Percentiles rank a stretch among this genome's conserved stretches.
Conservation (phyloP, 176 grass and related monocot species). For the Hyparrhenia diplandra region DNA sequence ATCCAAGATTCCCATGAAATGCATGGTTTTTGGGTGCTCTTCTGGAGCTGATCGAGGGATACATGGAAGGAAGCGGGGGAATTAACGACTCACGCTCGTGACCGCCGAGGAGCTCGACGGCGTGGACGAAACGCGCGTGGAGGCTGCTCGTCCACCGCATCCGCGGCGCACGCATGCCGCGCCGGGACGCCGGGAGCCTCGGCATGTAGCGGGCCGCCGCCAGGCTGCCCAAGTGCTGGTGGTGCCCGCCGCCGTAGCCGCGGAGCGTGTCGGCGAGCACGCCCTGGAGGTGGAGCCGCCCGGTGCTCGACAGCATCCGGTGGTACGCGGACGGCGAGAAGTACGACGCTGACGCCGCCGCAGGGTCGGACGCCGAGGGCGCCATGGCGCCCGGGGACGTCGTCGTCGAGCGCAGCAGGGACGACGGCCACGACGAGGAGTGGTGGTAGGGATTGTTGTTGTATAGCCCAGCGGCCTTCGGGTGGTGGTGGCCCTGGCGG, state of each 20-base stretch:
- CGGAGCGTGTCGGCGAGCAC: slow-evolving; percentile 34
- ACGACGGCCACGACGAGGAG: slow-evolving; percentile 22
- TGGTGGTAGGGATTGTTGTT: slow-evolving; percentile 27
- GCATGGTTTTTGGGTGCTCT: background rate
- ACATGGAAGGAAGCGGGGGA: too few relatives aligned
- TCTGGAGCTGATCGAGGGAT: too few relatives aligned
- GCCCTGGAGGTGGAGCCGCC: slow-evolving; percentile 48
- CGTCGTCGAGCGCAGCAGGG: slow-evolving; percentile 14
- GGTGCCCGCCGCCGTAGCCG: slow-evolving; percentile 7
- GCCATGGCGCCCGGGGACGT: background rate
- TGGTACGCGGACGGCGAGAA: slow-evolving; percentile 39
- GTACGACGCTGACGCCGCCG: slow-evolving; percentile 23
- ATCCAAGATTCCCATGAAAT: background rate
- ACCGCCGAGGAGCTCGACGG: slow-evolving; percentile 88
- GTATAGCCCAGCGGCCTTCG: slow-evolving; percentile 17
- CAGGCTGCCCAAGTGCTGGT: background rate
- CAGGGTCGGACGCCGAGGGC: background rate
- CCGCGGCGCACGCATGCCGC: slow-evolving; percentile 74
- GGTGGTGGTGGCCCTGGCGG: background rate
- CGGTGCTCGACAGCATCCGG: slow-evolving; percentile 41
- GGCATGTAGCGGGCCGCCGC: slow-evolving; percentile 45
- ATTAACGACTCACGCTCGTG: slow-evolving; percentile 58
- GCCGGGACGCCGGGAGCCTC: slow-evolving; percentile 35
- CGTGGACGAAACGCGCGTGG: slow-evolving; percentile 83
- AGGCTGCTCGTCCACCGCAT: slow-evolving; percentile 90